Conservation (phyloP, 1,284 basidiomycete species). For the Fistulinella cinereoalba region DNA sequence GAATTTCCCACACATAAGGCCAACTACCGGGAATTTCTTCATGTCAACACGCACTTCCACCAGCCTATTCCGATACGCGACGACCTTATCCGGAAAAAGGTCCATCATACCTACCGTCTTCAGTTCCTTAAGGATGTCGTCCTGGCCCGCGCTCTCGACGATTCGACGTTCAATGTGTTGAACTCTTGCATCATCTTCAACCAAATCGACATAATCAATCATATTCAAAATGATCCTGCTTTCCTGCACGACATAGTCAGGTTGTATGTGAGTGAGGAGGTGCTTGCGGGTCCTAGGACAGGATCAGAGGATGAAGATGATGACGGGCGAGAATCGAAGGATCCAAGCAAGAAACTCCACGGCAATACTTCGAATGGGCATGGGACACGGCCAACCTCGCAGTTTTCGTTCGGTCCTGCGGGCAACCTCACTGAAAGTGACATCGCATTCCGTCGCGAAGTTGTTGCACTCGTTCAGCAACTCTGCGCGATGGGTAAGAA, state of each 20-base stretch:
- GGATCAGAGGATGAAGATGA: conserved; percentile 32
- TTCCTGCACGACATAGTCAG: conserved; percentile 80
- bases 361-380: conserved; percentile 33
- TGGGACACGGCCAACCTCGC: conserved; percentile 21
- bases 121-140: conserved; percentile 98
- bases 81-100: conserved; percentile 73
- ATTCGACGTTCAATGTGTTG: conserved; percentile 95
- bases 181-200: conserved; percentile 99
- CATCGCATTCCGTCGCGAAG: conserved; percentile 60
- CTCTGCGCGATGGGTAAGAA: conserved; percentile 96
- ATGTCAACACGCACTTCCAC: conserved; percentile 78
- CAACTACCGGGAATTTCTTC: conserved; percentile 91
- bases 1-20: conserved; percentile 96
- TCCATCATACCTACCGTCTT: conserved; percentile 95
- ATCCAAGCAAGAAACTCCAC: conserved; percentile 28
- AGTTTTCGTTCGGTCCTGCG: conserved; percentile 52
- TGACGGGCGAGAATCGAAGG: conserved; percentile 23
- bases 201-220: conserved; percentile 95
- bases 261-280: conserved; percentile 71
- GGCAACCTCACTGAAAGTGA: conserved; percentile 50
- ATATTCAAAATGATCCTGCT: conserved; percentile 76
- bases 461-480: conserved; percentile 87
- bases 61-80: conserved; percentile 84
- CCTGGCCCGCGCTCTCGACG: conserved; percentile 90
- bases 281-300: conserved; percentile 40